Evolutionary conservation across 2,329 filamentous ascomycete species (phyloP), one percentile per base, ranked within the genome.

Genomic region (Nigrospora oryzae): DNA sequence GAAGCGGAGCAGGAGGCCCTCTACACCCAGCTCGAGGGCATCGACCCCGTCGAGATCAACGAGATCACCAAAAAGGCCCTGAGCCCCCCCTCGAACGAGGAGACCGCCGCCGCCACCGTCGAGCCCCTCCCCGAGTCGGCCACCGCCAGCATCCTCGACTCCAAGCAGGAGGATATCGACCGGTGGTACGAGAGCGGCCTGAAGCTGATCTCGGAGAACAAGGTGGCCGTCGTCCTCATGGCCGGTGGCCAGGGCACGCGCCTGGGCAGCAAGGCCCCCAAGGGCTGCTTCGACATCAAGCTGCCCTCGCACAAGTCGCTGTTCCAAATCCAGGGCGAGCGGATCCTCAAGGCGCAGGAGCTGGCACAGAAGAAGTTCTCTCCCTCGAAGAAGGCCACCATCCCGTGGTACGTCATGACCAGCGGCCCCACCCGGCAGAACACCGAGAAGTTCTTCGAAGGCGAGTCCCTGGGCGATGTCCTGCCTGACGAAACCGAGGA

Each of bases 321-420:
- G 48, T 98, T 98, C 77, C 90, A 97, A 73, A 86, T 98, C 56
- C 93, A 98, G 69, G 93, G 86, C 38, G 90, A 98, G 78, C 78
- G 93, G 44, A 97, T 98, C 61, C 76, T 76, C 58, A 94, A 89
- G 71, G 70, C 95, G 10, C 86, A 97, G 69, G 69, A 82, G 57
- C 73, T 97, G 52, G 90, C 91, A 37, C 75, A 81, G 56, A 81
- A 85, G 64, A 81, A 83, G 62, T 73, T 79, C 44, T 77, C 77
- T 46, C 71, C 69, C 49, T 71, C 71, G 40, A 65, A 66, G 51
- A 72, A 71, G 44, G 80, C 81, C 37, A 73, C 84, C 31, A 83
- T 97, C 36, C 93, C 93, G 12, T 98, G 93, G 93, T 98, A 98
- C 69, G 89, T 98, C 66, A 98, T 98, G 93, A 98, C 93, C 58